A percentile compares a stretch with the other conserved stretches of the same genome.
Conservation (phyloP, 805 yeast species). For the Schwanniomyces vanrijiae region DNA sequence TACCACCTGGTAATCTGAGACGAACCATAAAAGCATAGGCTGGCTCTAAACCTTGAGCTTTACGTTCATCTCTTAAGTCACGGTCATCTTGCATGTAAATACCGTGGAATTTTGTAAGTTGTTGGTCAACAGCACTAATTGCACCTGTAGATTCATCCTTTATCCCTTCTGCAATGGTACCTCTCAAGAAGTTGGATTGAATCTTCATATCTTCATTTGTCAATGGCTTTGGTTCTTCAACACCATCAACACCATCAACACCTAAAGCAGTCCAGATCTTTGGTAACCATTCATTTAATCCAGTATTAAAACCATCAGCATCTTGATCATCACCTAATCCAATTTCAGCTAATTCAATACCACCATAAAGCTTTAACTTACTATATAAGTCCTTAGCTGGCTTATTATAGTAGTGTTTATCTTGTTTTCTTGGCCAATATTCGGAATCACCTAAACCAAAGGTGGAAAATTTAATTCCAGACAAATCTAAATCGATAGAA, state of each 20-base stretch:
- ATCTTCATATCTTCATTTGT: constrained; percentile 96
- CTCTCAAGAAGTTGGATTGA: constrained; percentile 83
- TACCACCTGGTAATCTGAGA: constrained; percentile 92
- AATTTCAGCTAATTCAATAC: constrained; percentile 65
- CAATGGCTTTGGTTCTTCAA: constrained; percentile 85
- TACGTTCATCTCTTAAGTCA: constrained; percentile 90
- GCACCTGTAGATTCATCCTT: constrained; percentile 85
- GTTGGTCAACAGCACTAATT: constrained; percentile 86
- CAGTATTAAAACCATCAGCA: constrained; percentile 92
- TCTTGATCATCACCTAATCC: constrained; percentile 98
- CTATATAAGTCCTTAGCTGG: constrained; percentile 75
- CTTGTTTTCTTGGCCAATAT: constrained; percentile 98
- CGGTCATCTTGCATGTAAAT: constrained; percentile 98
- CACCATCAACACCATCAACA: constrained; percentile 76
- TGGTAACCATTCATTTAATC: constrained; percentile 86
- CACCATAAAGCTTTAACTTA: constrained; percentile 70
- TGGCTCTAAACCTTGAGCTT: constrained; percentile 90
- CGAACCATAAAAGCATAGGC: constrained; percentile 97
- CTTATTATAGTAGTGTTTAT: constrained; percentile 88
- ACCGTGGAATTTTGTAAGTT: constrained; percentile 95
- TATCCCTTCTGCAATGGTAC: constrained; percentile 88
- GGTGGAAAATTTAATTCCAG: constrained; percentile 55
- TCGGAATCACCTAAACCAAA: constrained; percentile 81
- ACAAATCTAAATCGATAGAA: constrained; percentile 63
- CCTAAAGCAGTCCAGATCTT: constrained; percentile 85